Evolutionary conservation across 1,284 basidiomycete species (phyloP), one percentile per base, ranked within the genome.

Genomic region (Coniferiporia weirii): DNA sequence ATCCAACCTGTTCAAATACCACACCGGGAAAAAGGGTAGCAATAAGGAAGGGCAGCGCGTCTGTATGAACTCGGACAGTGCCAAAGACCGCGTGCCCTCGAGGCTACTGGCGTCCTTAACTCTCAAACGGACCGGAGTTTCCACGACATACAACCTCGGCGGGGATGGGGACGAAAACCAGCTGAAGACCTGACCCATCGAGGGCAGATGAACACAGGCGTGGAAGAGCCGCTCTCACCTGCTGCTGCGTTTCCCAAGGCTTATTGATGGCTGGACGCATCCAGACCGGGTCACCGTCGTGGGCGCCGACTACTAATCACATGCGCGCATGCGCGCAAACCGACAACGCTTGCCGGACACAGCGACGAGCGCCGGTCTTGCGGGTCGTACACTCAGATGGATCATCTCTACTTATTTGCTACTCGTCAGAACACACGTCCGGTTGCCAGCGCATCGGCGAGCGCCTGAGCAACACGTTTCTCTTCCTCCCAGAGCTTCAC

Each of bases 1-100:
- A 20, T 70, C 78, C 64, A 61, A 88, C 87, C 79, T 87, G 65
- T 74, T 76, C 47, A 91, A 73, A 86, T 85, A 90, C 87, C 85
- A 88, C 2, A 80, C 69, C 4, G 88, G 84, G 22, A 69, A 71
- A 64, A 84, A 90, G 53, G 72, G 69, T 36, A 71, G 71, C 64
- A 76, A 77, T 52, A 91, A 70, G 61, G 80, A 84, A 32, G 80
- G 79, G 66, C 85, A 88, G 61, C 76, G 74, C 19, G 73, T 71
- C 66, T 84, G 77, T 1, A 91, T 69, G 55, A 89, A 72, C 13
- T 77, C 73, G 54, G 74, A 76, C 36, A 90, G 70, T 0, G 82
- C 78, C 2, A 61, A 34, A 5, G 50, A 40, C 19, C 57, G 54
- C 15, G 50, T 40, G 19, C 36, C 48, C 34, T 47, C 54, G 13